Percentiles rank a stretch among this genome's conserved stretches.
Evolutionary conservation across 2,329 filamentous ascomycete genomes (phyloP).

Genomic region (Akanthomyces dipterigenus): DNA sequence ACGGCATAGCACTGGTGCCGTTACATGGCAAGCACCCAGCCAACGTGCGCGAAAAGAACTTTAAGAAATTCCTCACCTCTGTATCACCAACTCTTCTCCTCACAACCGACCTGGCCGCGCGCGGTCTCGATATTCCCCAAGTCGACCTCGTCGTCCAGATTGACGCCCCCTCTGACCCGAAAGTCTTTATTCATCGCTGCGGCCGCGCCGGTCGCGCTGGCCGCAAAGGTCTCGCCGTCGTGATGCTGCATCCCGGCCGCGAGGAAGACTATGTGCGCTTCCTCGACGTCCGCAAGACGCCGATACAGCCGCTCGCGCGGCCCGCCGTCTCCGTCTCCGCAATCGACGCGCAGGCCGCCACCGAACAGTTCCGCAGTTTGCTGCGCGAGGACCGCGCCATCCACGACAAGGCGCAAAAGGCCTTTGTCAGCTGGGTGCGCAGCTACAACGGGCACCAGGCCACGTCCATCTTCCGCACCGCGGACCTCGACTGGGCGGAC

Average conservation of each 20-base stretch:
- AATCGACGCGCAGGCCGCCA: slow-evolving; percentile 51
- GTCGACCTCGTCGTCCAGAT: slow-evolving; percentile 89
- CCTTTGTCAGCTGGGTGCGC: slow-evolving; percentile 89
- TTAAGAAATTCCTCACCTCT: slow-evolving; percentile 69
- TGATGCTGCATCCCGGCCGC: slow-evolving; percentile 75
- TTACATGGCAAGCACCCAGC: slow-evolving; percentile 89
- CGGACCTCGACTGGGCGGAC: slow-evolving; percentile 78
- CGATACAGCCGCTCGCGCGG: slow-evolving; percentile 57
- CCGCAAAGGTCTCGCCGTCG: slow-evolving; percentile 73
- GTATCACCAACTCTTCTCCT: slow-evolving; percentile 73
- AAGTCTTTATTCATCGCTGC: slow-evolving; percentile 90
- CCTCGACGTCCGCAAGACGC: slow-evolving; percentile 79
- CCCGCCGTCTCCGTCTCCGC: slow-evolving; percentile 52
- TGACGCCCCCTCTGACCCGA: slow-evolving; percentile 77
- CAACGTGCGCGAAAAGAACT: slow-evolving; percentile 83
- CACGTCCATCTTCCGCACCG: slow-evolving; percentile 78
- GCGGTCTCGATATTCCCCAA: slow-evolving; percentile 84
- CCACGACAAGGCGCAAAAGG: slow-evolving; percentile 83
- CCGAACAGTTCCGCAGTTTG: slow-evolving; percentile 53
- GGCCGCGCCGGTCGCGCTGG: slow-evolving; percentile 87
- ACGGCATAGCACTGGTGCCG: slow-evolving; percentile 63
- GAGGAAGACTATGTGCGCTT: slow-evolving; percentile 91
- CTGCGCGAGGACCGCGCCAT: slow-evolving; percentile 49
- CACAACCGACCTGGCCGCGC: slow-evolving; percentile 86
- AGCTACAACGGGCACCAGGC: slow-evolving; percentile 89